Percentiles rank a stretch among this genome's conserved stretches.
These are phyloP conservation scores for Thalassiosira ordinaria DNA, from an alignment of 352 stramenopile genomes.

Conservation along the genomic window DNA sequence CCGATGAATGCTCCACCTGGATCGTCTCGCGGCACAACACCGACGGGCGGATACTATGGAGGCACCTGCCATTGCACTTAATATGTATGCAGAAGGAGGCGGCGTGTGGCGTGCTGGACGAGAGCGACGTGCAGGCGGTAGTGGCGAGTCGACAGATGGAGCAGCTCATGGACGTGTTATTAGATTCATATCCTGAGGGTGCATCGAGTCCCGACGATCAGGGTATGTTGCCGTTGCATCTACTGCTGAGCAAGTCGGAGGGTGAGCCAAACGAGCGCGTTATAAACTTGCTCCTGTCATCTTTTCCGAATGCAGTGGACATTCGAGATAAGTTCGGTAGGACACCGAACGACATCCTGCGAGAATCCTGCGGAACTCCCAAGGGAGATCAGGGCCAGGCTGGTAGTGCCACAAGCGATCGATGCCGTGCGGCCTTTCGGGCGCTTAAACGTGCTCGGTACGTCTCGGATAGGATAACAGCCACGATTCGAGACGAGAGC, in stretches of 20 bases:
- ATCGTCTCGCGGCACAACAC: constrained; percentile 71
- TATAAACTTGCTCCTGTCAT: constrained; percentile 63
- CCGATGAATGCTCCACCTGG: constrained; percentile 80
- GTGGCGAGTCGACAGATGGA: constrained; percentile 72
- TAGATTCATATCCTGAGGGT: constrained; percentile 73
- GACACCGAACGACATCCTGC: constrained; percentile 63
- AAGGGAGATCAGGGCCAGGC: constrained; percentile 6
- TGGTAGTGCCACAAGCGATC: constrained; percentile 37
- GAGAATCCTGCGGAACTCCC: constrained; percentile 30
- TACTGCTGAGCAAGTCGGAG: constrained; percentile 57
- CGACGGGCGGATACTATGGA: constrained; percentile 73
- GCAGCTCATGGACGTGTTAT: constrained; percentile 70
- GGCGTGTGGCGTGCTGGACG: constrained; percentile 35
- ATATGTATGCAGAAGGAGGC: constrained; percentile 69
- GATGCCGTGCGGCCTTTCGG: constrained; percentile 51
- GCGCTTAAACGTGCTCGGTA: constrained; percentile 54
- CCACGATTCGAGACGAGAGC: constrained; percentile 58
- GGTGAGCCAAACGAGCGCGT: constrained; percentile 63
- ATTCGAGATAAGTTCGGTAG: constrained; percentile 66
- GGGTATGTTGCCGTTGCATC: constrained; percentile 82
- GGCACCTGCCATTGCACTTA: constrained; percentile 80
- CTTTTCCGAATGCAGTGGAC: constrained; percentile 61
- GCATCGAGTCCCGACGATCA: constrained; percentile 79
- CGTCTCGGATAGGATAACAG: constrained; percentile 51
- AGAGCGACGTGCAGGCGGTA: constrained; percentile 40